Conservation (phyloP, 306 rosid species). For the Leucaena leucocephala region DNA sequence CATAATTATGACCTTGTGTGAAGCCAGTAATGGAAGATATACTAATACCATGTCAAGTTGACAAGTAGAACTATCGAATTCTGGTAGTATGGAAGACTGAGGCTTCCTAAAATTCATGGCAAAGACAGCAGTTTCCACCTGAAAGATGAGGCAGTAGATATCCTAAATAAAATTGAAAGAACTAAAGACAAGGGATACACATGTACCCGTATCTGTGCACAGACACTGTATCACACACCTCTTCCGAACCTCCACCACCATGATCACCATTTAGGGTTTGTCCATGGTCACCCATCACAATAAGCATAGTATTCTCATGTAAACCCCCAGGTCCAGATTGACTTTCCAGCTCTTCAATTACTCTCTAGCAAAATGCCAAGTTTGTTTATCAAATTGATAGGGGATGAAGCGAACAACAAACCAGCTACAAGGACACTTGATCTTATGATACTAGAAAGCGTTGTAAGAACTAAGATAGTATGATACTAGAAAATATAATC, state of each 20-base stretch:
- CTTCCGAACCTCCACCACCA: conserved; percentile 96
- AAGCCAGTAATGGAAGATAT: conserved; percentile 23
- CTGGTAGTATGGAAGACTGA: conserved; percentile 48
- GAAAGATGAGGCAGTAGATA: conserved; percentile 40
- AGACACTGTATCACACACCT: conserved; percentile 54
- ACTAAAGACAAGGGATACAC: neutral
- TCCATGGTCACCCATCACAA: conserved; percentile 99
- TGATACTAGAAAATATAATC: conserved; percentile 11
- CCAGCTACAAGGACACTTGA: neutral
- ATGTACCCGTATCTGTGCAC: conserved; percentile 19
- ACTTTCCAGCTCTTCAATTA: conserved; percentile 70
- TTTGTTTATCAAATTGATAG: conserved; percentile 27
- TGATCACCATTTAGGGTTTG: conserved; percentile 98
- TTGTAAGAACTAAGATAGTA: conserved; percentile 5
- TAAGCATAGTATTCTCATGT: conserved; percentile 89
- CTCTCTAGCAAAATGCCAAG: conserved; percentile 57
- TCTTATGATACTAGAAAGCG: neutral
- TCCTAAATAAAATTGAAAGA: conserved; percentile 20
- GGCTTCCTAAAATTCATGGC: conserved; percentile 83
- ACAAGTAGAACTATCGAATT: conserved; percentile 58
- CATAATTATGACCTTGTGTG: neutral
- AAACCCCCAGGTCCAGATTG: conserved; percentile 79
- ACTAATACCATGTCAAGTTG: conserved; percentile 67
- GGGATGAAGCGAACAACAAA: conserved; percentile 28
- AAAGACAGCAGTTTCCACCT: conserved; percentile 92